Percentiles rank a stretch among this genome's conserved stretches.
phyloP scores from a whole-genome alignment of 345 rosid genomes.

The Camelina neglecta region DNA sequence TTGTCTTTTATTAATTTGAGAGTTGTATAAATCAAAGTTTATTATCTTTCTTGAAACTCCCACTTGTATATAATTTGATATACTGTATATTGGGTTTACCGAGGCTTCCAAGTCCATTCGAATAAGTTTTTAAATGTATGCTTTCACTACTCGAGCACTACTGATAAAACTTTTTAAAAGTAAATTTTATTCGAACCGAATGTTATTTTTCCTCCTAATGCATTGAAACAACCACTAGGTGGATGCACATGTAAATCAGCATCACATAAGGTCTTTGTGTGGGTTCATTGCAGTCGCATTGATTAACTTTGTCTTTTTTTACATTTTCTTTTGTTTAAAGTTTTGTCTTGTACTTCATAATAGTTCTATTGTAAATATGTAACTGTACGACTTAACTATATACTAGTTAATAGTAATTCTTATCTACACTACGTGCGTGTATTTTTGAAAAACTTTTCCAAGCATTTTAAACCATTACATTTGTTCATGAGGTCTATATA shows the following conservation, averaged over 20 bases:
- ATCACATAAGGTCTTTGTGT: slow-evolving; percentile 14
- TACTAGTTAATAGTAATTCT: no score
- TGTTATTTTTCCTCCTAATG: background rate
- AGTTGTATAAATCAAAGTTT: background rate
- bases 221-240: slow-evolving; percentile 7
- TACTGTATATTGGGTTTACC: background rate
- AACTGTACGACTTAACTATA: background rate
- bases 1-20: background rate
- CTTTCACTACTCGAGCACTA: slow-evolving; percentile 29
- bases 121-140: slow-evolving; percentile 3
- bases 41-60: slow-evolving; percentile 25
- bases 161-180: background rate
- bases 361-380: background rate
- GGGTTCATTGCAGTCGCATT: slow-evolving; percentile 8
- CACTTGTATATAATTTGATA: background rate
- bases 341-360: slow-evolving; percentile 22
- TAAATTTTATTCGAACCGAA: slow-evolving; percentile 5
- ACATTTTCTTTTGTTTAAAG: background rate
- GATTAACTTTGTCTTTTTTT: background rate
- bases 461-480: background rate
- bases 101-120: slow-evolving; percentile 21
- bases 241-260: slow-evolving; percentile 13
- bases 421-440: no score
- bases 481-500: background rate
- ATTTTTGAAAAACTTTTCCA: background rate